These are phyloP conservation scores for Lepidopterella palustris DNA, from an alignment of 495 filamentous ascomycete genomes.

Conservation along the genomic window DNA sequence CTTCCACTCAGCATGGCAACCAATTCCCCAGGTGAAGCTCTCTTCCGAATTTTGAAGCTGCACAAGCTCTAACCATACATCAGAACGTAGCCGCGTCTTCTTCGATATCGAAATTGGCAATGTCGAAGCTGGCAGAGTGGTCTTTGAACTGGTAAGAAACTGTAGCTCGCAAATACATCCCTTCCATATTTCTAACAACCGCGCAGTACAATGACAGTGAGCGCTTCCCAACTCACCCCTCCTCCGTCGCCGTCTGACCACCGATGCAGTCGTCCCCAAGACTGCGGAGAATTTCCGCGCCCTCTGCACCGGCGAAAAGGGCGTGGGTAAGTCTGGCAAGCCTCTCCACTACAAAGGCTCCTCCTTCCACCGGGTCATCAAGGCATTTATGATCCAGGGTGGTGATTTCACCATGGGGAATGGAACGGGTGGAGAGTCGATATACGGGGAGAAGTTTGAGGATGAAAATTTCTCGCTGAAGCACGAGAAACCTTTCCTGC, in stretches of 20 bases:
- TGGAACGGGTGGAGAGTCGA: conserved; percentile 89
- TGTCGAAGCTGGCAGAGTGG: conserved; percentile 62
- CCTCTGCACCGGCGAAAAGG: conserved; percentile 90
- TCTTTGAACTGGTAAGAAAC: conserved; percentile 64
- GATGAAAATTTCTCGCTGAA: conserved; percentile 94
- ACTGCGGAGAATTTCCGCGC: conserved; percentile 94
- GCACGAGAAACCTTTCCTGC: conserved; percentile 89
- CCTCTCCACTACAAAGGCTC: conserved; percentile 88
- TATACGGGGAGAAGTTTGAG: conserved; percentile 96
- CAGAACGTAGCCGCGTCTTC: conserved; percentile 63
- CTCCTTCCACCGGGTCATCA: conserved; percentile 93
- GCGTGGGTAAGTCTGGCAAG: conserved; percentile 73
- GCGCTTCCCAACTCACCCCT: neutral
- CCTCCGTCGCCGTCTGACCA: neutral
- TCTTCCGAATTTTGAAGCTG: neutral
- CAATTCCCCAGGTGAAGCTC: neutral
- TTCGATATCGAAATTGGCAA: conserved; percentile 79
- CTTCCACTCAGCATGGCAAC: neutral
- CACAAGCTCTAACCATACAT: neutral
- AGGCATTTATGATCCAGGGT: conserved; percentile 98
- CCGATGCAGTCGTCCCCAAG: conserved; percentile 59
- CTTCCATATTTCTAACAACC: neutral
- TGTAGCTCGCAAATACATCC: neutral
- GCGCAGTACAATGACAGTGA: conserved; percentile 3
- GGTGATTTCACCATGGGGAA: conserved; percentile 96